Evolutionary conservation across 75 land plant genomes (phyloP).

Genomic region (Picea glauca): DNA sequence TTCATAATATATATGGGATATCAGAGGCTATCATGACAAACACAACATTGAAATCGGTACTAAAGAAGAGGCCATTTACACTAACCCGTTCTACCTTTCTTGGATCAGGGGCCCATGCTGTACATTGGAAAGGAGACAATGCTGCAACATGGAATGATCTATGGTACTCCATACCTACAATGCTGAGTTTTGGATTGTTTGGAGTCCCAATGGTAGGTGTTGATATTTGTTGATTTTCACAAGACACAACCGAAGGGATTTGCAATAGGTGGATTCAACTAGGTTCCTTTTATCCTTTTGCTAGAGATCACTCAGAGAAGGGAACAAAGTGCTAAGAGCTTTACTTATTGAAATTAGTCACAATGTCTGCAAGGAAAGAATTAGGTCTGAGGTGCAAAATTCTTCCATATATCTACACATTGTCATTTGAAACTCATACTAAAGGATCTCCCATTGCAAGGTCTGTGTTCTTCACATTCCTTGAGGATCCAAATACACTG

Average conservation of each 20-base stretch:
- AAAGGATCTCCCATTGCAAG: conserved; percentile 77
- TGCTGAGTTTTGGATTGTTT: conserved; percentile 59
- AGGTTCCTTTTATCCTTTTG: conserved; percentile 49
- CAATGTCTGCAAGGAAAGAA: conserved; percentile 61
- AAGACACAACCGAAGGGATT: conserved; percentile 70
- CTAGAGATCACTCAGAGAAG: conserved; percentile 67
- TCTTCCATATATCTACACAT: conserved; percentile 75
- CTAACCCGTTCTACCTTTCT: conserved; percentile 68
- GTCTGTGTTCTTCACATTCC: conserved; percentile 85
- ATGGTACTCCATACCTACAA: conserved; percentile 55
- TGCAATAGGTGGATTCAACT: conserved; percentile 84
- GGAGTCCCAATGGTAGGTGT: conserved; percentile 93
- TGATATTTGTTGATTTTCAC: conserved; percentile 72
- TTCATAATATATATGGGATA: conserved; percentile 70
- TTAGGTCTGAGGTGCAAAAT: conserved; percentile 73
- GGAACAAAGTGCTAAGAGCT: conserved; percentile 58
- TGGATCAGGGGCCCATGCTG: conserved; percentile 65
- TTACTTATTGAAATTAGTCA: conserved; percentile 78
- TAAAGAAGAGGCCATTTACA: conserved; percentile 64
- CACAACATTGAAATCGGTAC: conserved; percentile 34
- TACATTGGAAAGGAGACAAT: conserved; percentile 92
- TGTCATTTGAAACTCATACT: conserved; percentile 72
- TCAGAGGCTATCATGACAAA: conserved; percentile 61
- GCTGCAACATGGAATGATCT: conserved; percentile 73
- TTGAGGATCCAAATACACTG: conserved; percentile 43